Conservation (phyloP, 768 basidiomycete species). For the Multifurca ochricompacta region DNA sequence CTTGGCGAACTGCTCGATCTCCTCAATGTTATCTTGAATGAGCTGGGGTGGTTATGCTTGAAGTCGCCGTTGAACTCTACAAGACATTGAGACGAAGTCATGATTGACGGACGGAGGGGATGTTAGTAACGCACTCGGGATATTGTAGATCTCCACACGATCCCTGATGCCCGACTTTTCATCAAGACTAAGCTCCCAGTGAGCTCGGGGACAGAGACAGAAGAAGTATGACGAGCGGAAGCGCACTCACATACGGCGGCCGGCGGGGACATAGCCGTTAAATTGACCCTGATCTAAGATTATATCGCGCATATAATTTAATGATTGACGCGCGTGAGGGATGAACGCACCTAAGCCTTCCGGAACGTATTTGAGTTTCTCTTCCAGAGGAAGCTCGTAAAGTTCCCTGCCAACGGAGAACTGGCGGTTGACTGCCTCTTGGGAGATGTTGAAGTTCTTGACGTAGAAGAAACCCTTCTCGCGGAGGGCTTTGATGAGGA, state of each 20-base stretch:
- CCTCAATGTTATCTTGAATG: constrained; percentile 32
- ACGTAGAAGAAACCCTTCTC: constrained; percentile 47
- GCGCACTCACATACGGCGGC: constrained; percentile 30
- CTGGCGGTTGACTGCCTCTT: constrained; percentile 42
- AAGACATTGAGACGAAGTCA: too few relatives aligned
- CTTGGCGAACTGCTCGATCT: constrained; percentile 38
- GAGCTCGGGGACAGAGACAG: background rate
- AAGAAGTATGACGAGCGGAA: background rate
- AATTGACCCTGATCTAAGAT: constrained; percentile 35
- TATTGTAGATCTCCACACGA: constrained; percentile 43
- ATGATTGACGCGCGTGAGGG: background rate
- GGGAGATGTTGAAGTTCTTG: constrained; percentile 42
- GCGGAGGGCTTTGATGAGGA: constrained; percentile 37
- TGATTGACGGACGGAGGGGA: too few relatives aligned
- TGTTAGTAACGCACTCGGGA: constrained; percentile 37
- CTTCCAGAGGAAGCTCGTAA: constrained; percentile 43
- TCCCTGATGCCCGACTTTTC: constrained; percentile 34
- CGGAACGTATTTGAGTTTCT: constrained; percentile 39
- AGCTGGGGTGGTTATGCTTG: constrained; percentile 34
- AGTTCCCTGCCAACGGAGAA: constrained; percentile 40
- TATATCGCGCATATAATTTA: background rate
- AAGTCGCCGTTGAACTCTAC: constrained; percentile 40
- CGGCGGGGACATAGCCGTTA: constrained; percentile 43
- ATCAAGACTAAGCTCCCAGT: constrained; percentile 26
- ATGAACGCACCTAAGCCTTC: constrained; percentile 28